phyloP scores from a whole-genome alignment of 768 basidiomycete species.

The Pholiota molesta region DNA sequence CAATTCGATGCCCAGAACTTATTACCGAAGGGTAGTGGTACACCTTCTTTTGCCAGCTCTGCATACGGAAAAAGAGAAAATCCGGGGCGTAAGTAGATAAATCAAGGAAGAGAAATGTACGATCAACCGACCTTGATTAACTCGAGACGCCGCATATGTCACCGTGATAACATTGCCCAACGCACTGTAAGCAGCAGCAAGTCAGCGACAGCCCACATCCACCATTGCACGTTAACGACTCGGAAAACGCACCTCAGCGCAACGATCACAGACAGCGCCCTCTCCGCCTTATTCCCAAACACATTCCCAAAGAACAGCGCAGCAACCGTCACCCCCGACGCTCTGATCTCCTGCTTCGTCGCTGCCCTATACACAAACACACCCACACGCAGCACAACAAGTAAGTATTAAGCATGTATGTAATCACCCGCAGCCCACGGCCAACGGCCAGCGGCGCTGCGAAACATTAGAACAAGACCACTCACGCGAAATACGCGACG shows the following conservation, averaged over 20 bases:
- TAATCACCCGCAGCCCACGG: too few relatives aligned
- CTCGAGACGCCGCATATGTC: constrained; percentile 50
- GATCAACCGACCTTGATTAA: constrained; percentile 48
- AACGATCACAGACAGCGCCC: constrained; percentile 58
- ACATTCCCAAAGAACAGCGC: constrained; percentile 62
- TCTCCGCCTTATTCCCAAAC: constrained; percentile 54
- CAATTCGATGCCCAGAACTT: constrained; percentile 65
- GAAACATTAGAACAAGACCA: not conserved
- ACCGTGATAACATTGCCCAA: constrained; percentile 31
- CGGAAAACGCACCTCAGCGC: constrained; percentile 51
- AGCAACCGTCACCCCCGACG: constrained; percentile 58
- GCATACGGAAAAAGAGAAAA: not conserved
- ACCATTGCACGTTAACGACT: too few relatives aligned
- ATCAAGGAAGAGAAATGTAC: not conserved
- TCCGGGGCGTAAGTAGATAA: not conserved
- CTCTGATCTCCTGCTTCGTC: constrained; percentile 49
- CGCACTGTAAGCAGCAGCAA: constrained; percentile 12
- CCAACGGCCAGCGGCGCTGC: too few relatives aligned
- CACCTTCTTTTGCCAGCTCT: constrained; percentile 65
- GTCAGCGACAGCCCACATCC: not conserved
- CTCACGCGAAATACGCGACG: constrained; percentile 55
- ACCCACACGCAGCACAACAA: too few relatives aligned
- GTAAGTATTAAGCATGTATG: too few relatives aligned
- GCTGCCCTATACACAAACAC: constrained; percentile 31
- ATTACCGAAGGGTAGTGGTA: constrained; percentile 63